Evolutionary conservation across 768 basidiomycete genomes (phyloP).

Genomic region (Lanmaoa rubissima): DNA sequence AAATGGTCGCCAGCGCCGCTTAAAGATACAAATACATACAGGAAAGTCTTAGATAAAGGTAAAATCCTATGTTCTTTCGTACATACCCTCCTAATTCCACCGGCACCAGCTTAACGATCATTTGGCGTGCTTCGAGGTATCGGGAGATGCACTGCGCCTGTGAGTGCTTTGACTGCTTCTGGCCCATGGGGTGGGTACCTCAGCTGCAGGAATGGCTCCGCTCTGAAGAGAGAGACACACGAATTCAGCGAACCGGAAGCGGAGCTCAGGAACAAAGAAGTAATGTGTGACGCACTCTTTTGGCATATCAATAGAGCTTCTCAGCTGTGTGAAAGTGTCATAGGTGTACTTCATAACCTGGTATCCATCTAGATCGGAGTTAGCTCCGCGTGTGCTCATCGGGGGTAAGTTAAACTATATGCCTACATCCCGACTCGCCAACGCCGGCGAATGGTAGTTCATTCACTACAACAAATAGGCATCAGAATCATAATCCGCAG

Average conservation of each 20-base stretch:
- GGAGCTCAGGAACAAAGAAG: not conserved
- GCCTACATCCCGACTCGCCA: slow-evolving; percentile 66
- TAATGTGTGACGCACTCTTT: slow-evolving; percentile 42
- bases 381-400: not conserved
- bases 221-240: slow-evolving; percentile 10
- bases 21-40: not conserved
- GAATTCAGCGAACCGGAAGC: slow-evolving; percentile 2
- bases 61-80: not conserved
- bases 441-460: slow-evolving; percentile 53
- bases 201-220: slow-evolving; percentile 17
- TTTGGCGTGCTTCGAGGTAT: slow-evolving; percentile 19
- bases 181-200: slow-evolving; percentile 26
- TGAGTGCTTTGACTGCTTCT: slow-evolving; percentile 17
- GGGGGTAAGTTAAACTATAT: not conserved
- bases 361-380: slow-evolving; percentile 45
- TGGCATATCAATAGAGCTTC: slow-evolving; percentile 55
- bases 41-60: not conserved
- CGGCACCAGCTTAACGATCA: not conserved
- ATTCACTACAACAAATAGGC: slow-evolving; percentile 18
- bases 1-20: not conserved
- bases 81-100: not conserved
- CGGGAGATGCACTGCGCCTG: not conserved
- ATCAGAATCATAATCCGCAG: not conserved
- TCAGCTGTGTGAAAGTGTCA: slow-evolving; percentile 51
- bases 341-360: slow-evolving; percentile 54